Evolutionary conservation across 352 stramenopile species (phyloP), one percentile per base, ranked within the genome.

Genomic region (Pythium brassicae): DNA sequence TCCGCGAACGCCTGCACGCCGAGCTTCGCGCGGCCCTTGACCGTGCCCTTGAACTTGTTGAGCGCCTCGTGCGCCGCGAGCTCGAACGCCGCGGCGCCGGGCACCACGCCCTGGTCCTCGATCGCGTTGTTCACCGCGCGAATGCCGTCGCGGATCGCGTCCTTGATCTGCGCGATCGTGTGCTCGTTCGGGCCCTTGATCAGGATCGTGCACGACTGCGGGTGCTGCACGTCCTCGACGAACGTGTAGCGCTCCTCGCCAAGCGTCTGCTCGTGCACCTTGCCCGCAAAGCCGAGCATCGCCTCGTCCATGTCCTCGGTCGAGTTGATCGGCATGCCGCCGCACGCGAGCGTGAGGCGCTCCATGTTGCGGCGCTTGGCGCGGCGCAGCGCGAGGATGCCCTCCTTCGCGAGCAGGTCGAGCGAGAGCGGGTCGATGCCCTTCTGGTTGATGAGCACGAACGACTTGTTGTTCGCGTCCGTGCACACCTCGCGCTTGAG

Each of bases 391-490:
- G 95, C 98, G 26, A 99, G 70, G 71, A 99, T 99, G 39, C 97
- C 97, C 71, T 99, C 97, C 85, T 99, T 99, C 50, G 97, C 97
- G 62, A 99, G 96, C 86, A 99, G 99, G 82, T 99, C 97, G 27
- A 99, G 77, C 53, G 83, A 97, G 55, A 99, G 84, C 20, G 97
- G 97, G 84, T 99, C 97, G 67, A 99, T 99, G 53, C 97, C 97
- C 82, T 99, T 99, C 85, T 99, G 97, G 85, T 99, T 99, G 69
- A 99, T 98, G 55, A 99, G 96, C 42, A 99, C 96, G 83, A 99
- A 99, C 40, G 74, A 95, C 71, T 98, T 96, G 44, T 94, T 92
- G 65, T 99, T 97, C 69, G 98, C 87, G 23, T 91, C 82, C 57
- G 85, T 94, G 76, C 97, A 99, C 49, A 99, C 86, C 27, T 84